These are phyloP conservation scores for Trichoderma gracile DNA, from an alignment of 2,329 filamentous ascomycete species.

Conservation along the genomic window DNA sequence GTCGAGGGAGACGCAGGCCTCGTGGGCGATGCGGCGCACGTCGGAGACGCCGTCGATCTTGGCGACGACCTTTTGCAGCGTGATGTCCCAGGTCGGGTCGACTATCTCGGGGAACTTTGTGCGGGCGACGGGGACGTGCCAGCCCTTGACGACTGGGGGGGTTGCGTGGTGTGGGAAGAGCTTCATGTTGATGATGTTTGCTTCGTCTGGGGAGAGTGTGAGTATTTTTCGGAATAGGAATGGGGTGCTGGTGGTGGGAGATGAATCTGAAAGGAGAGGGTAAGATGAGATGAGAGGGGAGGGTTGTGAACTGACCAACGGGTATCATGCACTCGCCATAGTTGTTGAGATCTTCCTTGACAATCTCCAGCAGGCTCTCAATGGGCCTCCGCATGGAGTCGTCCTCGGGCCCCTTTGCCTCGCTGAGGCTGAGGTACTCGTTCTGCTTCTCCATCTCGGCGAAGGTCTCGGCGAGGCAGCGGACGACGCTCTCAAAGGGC, in stretches of 20 bases:
- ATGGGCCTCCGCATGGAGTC: constrained; percentile 64
- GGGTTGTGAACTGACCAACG: constrained; percentile 63
- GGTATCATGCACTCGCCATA: constrained; percentile 99
- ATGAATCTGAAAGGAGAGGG: too few species aligned
- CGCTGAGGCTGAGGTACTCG: constrained; percentile 71
- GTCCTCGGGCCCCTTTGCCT: constrained; percentile 40
- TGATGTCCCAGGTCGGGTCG: constrained; percentile 72
- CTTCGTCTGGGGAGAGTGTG: constrained; percentile 62
- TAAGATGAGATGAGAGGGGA: too few species aligned
- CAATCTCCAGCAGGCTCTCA: constrained; percentile 78
- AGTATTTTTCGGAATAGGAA: too few species aligned
- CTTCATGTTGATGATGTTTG: constrained; percentile 95
- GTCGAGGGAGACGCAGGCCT: constrained; percentile 82
- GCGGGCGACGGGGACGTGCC: constrained; percentile 84
- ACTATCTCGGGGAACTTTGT: constrained; percentile 65
- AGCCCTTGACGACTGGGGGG: constrained; percentile 76
- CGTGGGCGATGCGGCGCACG: constrained; percentile 79
- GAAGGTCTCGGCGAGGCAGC: constrained; percentile 82
- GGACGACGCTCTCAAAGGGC: constrained; percentile 80
- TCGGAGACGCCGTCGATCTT: constrained; percentile 91
- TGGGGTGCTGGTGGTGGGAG: too few species aligned
- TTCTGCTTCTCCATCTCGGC: constrained; percentile 90
- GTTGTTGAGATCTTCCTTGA: constrained; percentile 87
- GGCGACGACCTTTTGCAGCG: constrained; percentile 74
- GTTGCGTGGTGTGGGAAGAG: constrained; percentile 80